Percentiles rank a stretch among this genome's conserved stretches.
phyloP scores from a whole-genome alignment of 139 green algal species.

The Micromonas commoda region DNA sequence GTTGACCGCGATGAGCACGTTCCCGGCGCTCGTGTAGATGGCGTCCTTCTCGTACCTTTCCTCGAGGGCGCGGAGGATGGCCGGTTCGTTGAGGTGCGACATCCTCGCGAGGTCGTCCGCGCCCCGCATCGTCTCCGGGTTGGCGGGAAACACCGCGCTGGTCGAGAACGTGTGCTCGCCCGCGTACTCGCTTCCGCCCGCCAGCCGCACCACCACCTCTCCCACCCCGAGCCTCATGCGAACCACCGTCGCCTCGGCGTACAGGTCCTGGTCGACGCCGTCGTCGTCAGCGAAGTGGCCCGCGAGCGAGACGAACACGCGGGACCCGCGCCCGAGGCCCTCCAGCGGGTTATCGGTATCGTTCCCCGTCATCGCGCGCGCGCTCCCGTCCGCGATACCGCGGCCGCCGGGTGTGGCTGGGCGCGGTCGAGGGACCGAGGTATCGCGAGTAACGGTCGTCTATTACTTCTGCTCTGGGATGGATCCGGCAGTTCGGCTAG shows the following conservation, averaged over 20 bases:
- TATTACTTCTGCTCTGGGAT: too few species aligned
- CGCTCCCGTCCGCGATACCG: too few species aligned
- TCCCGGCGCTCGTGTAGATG: slow-evolving; percentile 76
- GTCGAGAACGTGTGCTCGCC: neutral
- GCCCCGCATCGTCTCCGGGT: slow-evolving; percentile 48
- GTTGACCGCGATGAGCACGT: slow-evolving; percentile 83
- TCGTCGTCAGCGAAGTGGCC: neutral
- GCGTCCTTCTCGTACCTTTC: slow-evolving; percentile 42
- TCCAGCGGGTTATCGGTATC: neutral
- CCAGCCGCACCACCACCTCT: too few species aligned
- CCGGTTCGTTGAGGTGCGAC: slow-evolving; percentile 78
- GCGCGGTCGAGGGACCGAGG: too few species aligned
- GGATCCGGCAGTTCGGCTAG: too few species aligned
- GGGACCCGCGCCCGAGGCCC: neutral
- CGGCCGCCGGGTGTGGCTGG: too few species aligned
- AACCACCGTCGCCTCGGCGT: neutral
- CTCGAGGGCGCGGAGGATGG: slow-evolving; percentile 69
- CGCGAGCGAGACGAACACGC: neutral
- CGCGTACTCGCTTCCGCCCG: too few species aligned
- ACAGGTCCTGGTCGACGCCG: neutral
- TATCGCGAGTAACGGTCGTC: too few species aligned
- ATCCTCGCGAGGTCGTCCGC: slow-evolving; percentile 74
- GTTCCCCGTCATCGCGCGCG: too few species aligned
- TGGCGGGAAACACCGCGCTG: slow-evolving; percentile 39
- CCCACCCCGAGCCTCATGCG: neutral